Base-by-base conservation (phyloP, 2,329 filamentous ascomycete genomes). In the Sordariomycetes sp. region DNA sequence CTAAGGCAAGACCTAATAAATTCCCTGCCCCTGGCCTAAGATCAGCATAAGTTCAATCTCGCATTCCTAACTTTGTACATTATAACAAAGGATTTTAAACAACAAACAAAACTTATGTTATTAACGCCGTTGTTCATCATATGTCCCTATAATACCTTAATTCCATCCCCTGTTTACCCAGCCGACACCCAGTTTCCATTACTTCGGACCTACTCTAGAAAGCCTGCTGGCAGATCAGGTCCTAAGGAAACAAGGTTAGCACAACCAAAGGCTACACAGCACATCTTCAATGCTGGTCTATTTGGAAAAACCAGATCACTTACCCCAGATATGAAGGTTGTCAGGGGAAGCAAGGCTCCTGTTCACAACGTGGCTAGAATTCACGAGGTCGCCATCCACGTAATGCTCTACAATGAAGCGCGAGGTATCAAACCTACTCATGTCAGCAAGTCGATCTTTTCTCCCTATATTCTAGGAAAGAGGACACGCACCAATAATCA, bases 381-480 rank as follows among this genome's bases (percentile, higher is more conserved):
- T 82, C 1, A 85, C 80, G 58, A 83, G 59, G 68, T 86, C 82
- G 0, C 82, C 82, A 68, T 86, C 82, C 1, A 80, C 77, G 65
- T 86, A 86, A 63, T 83, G 80, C 66, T 83, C 80, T 52, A 83
- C 8, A 14, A 57, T 51, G 28, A 50, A 34, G 25, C 25, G n/a
- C 28, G 55, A 57, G 5, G 55, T 20, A 14, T 57, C 43, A n/a
- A 52, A 57, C 43, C 51, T 53, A 53, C 12, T n/a, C 3, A 28
- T 68, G 4, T 11, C 22, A 48, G n/a, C 22, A 11, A 48, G 43
- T 60, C 79, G 79, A 0, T 74, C 74, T 4, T 68, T 76, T 1
- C 20, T 35, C 3, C 6, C 12, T 6, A 32, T n/a, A 4, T 28
- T 12, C n/a, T 20, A 8, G 6, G 51, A 12, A 25, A n/a, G 7